Percentiles rank a stretch among this genome's conserved stretches.
phyloP scores from a whole-genome alignment of 2,329 filamentous ascomycete genomes.

The Fusarium secorum region DNA sequence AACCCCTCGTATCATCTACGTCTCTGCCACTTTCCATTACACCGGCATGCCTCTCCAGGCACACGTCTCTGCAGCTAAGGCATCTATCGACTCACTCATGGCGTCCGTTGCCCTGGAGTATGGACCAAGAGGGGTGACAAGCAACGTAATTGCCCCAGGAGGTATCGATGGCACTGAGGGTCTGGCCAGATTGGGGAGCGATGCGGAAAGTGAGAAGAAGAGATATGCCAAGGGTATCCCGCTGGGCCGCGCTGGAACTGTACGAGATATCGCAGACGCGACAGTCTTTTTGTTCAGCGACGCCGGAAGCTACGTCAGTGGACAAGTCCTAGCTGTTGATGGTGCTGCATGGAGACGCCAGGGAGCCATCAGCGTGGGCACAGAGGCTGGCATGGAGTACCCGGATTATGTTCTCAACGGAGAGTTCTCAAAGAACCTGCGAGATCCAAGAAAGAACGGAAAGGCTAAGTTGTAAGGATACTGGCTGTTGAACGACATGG shows the following conservation, averaged over 20 bases:
- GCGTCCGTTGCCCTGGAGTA: constrained; percentile 85
- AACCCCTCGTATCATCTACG: constrained; percentile 81
- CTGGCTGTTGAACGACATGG: background rate
- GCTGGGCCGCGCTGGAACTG: constrained; percentile 76
- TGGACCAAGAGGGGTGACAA: constrained; percentile 84
- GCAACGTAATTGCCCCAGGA: constrained; percentile 89
- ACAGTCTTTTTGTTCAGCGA: constrained; percentile 90
- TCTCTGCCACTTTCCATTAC: constrained; percentile 93
- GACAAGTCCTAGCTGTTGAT: constrained; percentile 79
- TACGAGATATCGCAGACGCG: constrained; percentile 91
- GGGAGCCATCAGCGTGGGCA: constrained; percentile 55
- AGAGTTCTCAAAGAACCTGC: constrained; percentile 47
- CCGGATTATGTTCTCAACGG: constrained; percentile 57
- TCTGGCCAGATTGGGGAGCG: constrained; percentile 67
- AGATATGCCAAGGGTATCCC: constrained; percentile 64
- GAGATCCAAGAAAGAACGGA: constrained; percentile 46
- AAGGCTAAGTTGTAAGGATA: constrained; percentile 51
- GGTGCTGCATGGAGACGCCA: constrained; percentile 66
- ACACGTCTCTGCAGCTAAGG: constrained; percentile 92
- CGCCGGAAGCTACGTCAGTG: constrained; percentile 85
- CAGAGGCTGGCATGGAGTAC: constrained; percentile 59
- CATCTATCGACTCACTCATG: constrained; percentile 85
- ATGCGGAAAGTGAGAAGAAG: constrained; percentile 43
- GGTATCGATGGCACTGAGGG: constrained; percentile 88
- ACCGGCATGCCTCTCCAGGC: constrained; percentile 84